Percentiles rank a stretch among this genome's conserved stretches.
These are phyloP conservation scores for Ilyonectria mors-panacis DNA, from an alignment of 2,329 filamentous ascomycete species.

Conservation along the genomic window DNA sequence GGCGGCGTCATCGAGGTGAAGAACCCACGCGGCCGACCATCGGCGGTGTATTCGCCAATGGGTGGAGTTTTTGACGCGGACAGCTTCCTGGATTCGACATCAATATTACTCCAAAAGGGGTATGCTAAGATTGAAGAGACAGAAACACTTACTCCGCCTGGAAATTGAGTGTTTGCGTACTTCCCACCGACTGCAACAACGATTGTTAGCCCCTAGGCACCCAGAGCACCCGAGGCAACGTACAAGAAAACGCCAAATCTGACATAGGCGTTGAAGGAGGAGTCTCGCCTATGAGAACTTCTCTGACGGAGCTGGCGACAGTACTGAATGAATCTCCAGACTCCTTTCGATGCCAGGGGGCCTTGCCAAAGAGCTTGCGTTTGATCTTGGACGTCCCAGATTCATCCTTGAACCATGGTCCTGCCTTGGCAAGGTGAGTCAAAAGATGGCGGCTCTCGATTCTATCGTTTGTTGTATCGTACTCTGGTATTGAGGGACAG, in stretches of 20 bases:
- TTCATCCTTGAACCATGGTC: slow-evolving; percentile 53
- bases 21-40: slow-evolving; percentile 57
- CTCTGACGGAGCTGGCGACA: slow-evolving; percentile 59
- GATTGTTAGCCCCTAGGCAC: slow-evolving; percentile 14
- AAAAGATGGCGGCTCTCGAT: slow-evolving; percentile 35
- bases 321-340: slow-evolving; percentile 57
- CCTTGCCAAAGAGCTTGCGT: slow-evolving; percentile 58
- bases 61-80: slow-evolving; percentile 64
- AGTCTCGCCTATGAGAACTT: slow-evolving; percentile 56
- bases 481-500: slow-evolving; percentile 38
- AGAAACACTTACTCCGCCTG: slow-evolving; percentile 51
- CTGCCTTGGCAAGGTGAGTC: slow-evolving; percentile 41
- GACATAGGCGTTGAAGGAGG: slow-evolving; percentile 50
- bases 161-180: slow-evolving; percentile 47
- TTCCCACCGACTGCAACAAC: slow-evolving; percentile 30
- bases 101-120: slow-evolving; percentile 1
- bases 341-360: slow-evolving; percentile 58
- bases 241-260: slow-evolving; percentile 32
- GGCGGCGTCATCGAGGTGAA: slow-evolving; percentile 60
- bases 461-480: slow-evolving; percentile 29
- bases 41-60: slow-evolving; percentile 56
- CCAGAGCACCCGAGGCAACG: not conserved
- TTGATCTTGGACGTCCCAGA: slow-evolving; percentile 46
- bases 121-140: not conserved
- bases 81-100: slow-evolving; percentile 60